These are phyloP conservation scores for Penicillium cinerascens DNA, from an alignment of 495 filamentous ascomycete species.

Conservation along the genomic window DNA sequence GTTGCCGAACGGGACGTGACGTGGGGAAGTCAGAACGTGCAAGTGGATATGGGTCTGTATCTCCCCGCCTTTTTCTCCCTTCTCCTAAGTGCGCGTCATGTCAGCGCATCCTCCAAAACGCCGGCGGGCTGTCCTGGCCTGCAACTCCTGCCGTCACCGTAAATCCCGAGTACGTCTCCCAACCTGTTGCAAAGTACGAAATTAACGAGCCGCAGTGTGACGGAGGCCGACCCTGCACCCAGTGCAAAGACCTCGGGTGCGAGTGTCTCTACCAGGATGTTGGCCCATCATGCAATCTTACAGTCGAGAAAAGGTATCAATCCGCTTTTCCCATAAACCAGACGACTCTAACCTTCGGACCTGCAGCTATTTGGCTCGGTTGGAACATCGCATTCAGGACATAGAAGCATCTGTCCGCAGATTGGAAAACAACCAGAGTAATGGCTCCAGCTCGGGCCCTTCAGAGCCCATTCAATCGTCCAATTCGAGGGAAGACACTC, in stretches of 20 bases:
- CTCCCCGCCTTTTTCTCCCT: not conserved
- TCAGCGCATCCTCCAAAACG: constrained; percentile 23
- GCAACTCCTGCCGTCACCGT: constrained; percentile 41
- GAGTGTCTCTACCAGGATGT: constrained; percentile 45
- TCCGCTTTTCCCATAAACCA: constrained; percentile 17
- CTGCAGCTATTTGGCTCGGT: not conserved
- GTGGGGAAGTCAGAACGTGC: not conserved
- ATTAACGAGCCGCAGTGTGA: constrained; percentile 29
- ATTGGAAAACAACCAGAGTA: not conserved
- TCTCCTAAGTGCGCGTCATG: not conserved
- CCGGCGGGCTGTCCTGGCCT: constrained; percentile 39
- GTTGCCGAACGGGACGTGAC: not conserved
- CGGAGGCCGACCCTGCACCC: constrained; percentile 43
- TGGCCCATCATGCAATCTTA: constrained; percentile 37
- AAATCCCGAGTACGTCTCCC: constrained; percentile 33
- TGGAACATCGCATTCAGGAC: not conserved
- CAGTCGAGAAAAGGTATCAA: constrained; percentile 41
- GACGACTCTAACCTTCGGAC: not conserved
- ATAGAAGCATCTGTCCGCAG: not conserved
- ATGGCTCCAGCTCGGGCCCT: not conserved
- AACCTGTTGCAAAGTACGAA: not conserved
- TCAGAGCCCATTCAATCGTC: not conserved
- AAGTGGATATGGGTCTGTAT: not conserved
- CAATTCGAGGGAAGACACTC: not conserved
- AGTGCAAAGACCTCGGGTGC: constrained; percentile 40